phyloP scores from a whole-genome alignment of 2,329 filamentous ascomycete species.

The Dactylonectria estremocensis region DNA sequence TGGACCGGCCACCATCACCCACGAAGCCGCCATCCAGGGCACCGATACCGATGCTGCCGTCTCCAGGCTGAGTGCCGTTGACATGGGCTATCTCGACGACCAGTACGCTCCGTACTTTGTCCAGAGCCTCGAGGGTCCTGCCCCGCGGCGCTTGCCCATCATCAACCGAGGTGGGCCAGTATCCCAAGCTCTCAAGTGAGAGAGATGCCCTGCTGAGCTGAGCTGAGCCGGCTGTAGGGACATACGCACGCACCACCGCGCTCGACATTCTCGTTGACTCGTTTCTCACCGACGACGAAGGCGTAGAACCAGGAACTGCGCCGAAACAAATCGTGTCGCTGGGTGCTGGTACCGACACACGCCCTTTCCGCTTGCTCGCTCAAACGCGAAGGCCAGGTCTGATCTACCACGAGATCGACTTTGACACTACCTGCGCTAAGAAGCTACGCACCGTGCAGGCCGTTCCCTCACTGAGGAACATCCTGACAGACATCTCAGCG shows the following conservation, averaged over 20 bases:
- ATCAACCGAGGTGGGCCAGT: constrained; percentile 85
- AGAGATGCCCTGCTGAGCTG: constrained; percentile 17
- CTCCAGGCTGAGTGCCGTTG: constrained; percentile 90
- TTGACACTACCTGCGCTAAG: constrained; percentile 78
- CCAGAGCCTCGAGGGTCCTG: constrained; percentile 60
- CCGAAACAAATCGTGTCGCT: constrained; percentile 88
- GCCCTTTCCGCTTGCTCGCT: constrained; percentile 82
- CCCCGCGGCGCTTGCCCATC: constrained; percentile 82
- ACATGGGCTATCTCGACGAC: constrained; percentile 87
- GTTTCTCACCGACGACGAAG: constrained; percentile 71
- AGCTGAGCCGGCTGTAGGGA: constrained; percentile 70
- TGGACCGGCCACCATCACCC: constrained; percentile 56
- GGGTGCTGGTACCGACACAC: constrained; percentile 94
- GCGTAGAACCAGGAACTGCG: constrained; percentile 39
- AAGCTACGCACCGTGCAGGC: constrained; percentile 73
- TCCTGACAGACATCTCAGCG: constrained; percentile 55
- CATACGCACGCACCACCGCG: constrained; percentile 90
- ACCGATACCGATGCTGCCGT: constrained; percentile 94
- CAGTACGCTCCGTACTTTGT: constrained; percentile 82
- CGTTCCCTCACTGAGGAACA: constrained; percentile 57
- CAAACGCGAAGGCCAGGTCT: constrained; percentile 60
- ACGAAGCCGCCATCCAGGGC: constrained; percentile 85
- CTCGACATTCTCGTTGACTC: constrained; percentile 83
- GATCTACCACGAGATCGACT: constrained; percentile 94
- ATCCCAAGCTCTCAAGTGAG: constrained; percentile 2